A percentile compares a stretch with the other conserved stretches of the same genome.
Conservation (phyloP, 768 basidiomycete genomes). For the Naematelia encephala region DNA sequence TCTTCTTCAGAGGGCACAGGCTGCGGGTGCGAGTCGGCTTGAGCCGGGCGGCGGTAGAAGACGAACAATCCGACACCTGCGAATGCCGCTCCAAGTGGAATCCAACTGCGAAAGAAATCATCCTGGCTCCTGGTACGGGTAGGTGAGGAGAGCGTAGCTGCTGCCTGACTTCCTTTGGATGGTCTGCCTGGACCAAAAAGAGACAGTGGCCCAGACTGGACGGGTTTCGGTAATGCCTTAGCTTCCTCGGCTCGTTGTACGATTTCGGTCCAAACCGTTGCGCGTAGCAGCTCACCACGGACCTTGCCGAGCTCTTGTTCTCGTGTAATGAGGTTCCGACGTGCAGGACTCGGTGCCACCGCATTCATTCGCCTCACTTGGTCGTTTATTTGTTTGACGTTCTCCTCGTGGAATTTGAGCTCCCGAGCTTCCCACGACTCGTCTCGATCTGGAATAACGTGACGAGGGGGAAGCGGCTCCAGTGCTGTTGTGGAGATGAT, state of each 20-base stretch:
- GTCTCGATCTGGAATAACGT: slow-evolving; percentile 53
- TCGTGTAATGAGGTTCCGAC: slow-evolving; percentile 61
- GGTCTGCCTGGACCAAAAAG: slow-evolving; percentile 19
- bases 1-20: no score
- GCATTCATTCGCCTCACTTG: slow-evolving; percentile 76
- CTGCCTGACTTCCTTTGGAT: slow-evolving; percentile 16
- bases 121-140: no score
- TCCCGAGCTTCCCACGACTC: slow-evolving; percentile 69
- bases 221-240: slow-evolving; percentile 2
- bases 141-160: no score
- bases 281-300: slow-evolving; percentile 25
- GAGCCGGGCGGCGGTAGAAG: slow-evolving; percentile 21
- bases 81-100: background rate
- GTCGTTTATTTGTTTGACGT: slow-evolving; percentile 68
- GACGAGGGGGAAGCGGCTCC: slow-evolving; percentile 51
- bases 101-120: slow-evolving; percentile 21
- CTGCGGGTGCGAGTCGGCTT: slow-evolving; percentile 22
- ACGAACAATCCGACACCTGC: slow-evolving; percentile 23
- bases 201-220: slow-evolving; percentile 7
- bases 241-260: slow-evolving; percentile 29
- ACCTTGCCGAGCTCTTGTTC: slow-evolving; percentile 57
- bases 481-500: slow-evolving; percentile 48
- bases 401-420: slow-evolving; percentile 64
- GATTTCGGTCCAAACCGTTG: slow-evolving; percentile 34
- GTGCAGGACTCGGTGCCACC: slow-evolving; percentile 72